Conservation (phyloP, 768 basidiomycete genomes). For the Phanerochaete sordida region DNA sequence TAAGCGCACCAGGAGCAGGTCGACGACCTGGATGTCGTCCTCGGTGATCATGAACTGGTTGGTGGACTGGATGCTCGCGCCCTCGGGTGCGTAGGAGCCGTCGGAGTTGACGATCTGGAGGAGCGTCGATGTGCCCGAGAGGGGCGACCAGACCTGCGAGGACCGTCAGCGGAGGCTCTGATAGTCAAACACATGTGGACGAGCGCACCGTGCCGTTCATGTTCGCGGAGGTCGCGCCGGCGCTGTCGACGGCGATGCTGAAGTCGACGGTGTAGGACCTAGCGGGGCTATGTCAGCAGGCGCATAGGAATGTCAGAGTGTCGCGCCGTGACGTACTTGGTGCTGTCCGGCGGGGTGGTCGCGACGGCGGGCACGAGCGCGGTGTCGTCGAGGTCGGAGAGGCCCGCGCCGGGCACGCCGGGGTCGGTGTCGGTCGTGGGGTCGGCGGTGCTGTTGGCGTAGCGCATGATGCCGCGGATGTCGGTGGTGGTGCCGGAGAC, state of each 20-base stretch:
- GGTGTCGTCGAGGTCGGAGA: slow-evolving; percentile 9
- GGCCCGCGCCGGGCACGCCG: background rate
- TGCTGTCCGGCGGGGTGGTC: slow-evolving; percentile 1
- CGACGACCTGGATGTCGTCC: slow-evolving; percentile 19
- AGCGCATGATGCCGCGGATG: slow-evolving; percentile 5
- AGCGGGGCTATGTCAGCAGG: too few species aligned
- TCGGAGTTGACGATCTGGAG: slow-evolving; percentile 13
- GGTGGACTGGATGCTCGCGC: slow-evolving; percentile 11
- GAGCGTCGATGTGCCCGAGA: slow-evolving; percentile 19
- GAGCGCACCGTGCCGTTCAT: slow-evolving; percentile 16
- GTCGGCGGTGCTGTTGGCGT: background rate
- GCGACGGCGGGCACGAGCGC: slow-evolving; percentile 6
- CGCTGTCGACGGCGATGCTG: too few species aligned
- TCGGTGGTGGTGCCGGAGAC: slow-evolving; percentile 10
- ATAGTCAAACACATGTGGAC: slow-evolving; percentile 22
- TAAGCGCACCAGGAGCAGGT: slow-evolving; percentile 19
- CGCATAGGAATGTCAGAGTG: too few species aligned
- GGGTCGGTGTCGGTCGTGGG: slow-evolving; percentile 10
- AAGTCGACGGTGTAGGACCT: too few species aligned
- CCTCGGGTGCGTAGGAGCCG: slow-evolving; percentile 9
- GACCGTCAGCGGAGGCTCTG: background rate
- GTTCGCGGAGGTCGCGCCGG: too few species aligned
- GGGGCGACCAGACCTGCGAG: slow-evolving; percentile 22
- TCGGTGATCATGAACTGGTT: slow-evolving; percentile 22
- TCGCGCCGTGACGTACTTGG: background rate